A percentile compares a stretch with the other conserved stretches of the same genome.
phyloP scores from a whole-genome alignment of 108 stramenopile genomes.

The Cylindrotheca closterium region DNA sequence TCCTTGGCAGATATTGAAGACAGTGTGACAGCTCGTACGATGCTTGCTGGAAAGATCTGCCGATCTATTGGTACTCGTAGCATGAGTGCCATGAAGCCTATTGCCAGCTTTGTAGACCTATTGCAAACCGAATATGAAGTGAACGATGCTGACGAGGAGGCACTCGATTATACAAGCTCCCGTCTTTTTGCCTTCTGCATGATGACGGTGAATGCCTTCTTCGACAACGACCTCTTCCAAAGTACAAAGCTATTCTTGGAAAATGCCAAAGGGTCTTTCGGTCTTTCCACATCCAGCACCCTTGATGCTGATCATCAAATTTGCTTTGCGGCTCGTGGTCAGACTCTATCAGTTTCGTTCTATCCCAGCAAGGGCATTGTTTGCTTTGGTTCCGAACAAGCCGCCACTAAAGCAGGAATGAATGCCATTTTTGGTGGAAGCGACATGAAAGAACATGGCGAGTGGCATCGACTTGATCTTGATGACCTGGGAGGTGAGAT shows the following conservation, averaged over 20 bases:
- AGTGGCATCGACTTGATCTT: slow-evolving; percentile 50
- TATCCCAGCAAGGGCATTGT: slow-evolving; percentile 77
- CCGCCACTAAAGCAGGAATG: slow-evolving; percentile 77
- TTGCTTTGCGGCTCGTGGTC: slow-evolving; percentile 78
- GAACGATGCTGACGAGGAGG: slow-evolving; percentile 7
- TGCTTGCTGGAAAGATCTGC: background rate
- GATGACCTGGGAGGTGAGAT: slow-evolving; percentile 77
- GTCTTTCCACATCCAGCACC: slow-evolving; percentile 57
- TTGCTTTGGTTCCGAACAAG: slow-evolving; percentile 82
- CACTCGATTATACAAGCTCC: background rate
- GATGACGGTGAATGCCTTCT: slow-evolving; percentile 67
- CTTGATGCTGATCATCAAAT: slow-evolving; percentile 75
- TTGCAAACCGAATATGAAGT: background rate
- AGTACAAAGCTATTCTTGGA: slow-evolving; percentile 61
- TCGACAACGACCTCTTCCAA: slow-evolving; percentile 74
- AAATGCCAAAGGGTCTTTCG: slow-evolving; percentile 79
- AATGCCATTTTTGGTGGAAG: slow-evolving; percentile 12
- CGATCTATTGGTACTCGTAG: background rate
- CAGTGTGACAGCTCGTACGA: background rate
- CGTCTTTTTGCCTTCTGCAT: slow-evolving; percentile 24
- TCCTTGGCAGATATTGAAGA: slow-evolving; percentile 4
- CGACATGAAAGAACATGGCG: slow-evolving; percentile 37
- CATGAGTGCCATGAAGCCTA: slow-evolving; percentile 3
- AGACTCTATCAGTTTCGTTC: slow-evolving; percentile 76
- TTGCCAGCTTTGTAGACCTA: slow-evolving; percentile 1